A percentile compares a stretch with the other conserved stretches of the same genome.
phyloP scores from a whole-genome alignment of 768 basidiomycete species.

The Rhizopogon vesiculosus region DNA sequence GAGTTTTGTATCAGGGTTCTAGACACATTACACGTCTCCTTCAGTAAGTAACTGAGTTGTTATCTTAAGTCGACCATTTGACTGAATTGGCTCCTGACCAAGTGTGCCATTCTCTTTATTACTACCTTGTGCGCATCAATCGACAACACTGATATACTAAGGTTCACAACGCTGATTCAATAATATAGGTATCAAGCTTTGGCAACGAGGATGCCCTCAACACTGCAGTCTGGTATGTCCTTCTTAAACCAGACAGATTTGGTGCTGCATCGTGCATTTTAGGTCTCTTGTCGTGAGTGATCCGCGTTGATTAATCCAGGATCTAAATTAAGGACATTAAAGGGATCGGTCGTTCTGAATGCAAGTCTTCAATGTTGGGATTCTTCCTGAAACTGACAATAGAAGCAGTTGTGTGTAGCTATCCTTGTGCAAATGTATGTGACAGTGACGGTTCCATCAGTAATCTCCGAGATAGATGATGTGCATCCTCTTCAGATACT shows the following conservation, averaged over 20 bases:
- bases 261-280: neutral
- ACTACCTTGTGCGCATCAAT: too few relatives aligned
- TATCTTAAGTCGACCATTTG: neutral
- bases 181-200: constrained; percentile 33
- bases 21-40: constrained; percentile 5
- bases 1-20: neutral
- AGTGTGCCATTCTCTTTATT: constrained; percentile 28
- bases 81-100: too few relatives aligned
- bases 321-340: neutral
- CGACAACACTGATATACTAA: neutral
- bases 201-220: constrained; percentile 28
- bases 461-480: neutral
- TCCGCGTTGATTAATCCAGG: neutral
- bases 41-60: constrained; percentile 1
- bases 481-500: neutral
- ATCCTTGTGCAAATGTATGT: constrained; percentile 39
- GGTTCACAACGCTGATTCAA: neutral
- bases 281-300: constrained; percentile 8
- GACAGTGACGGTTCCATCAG: neutral
- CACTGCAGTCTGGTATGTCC: constrained; percentile 31
- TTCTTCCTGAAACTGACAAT: neutral
- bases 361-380: neutral
- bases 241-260: neutral
- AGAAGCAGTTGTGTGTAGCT: constrained; percentile 33
- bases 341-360: constrained; percentile 6